These are phyloP conservation scores for Aspergillus quadrilineatus DNA, from an alignment of 2,329 filamentous ascomycete species.

Conservation along the genomic window DNA sequence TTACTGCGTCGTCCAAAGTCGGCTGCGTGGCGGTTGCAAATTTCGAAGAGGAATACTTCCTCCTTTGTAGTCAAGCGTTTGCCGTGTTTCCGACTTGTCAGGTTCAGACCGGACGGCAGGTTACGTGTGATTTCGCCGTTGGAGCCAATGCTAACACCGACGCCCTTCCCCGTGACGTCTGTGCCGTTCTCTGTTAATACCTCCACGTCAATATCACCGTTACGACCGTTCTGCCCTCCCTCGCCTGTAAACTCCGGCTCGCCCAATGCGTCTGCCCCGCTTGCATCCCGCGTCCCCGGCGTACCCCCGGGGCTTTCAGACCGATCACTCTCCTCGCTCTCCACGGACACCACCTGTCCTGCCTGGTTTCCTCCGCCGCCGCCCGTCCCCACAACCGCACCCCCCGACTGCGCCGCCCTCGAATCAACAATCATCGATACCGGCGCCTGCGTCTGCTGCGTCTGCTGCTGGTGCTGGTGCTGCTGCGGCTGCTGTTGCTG, in stretches of 20 bases:
- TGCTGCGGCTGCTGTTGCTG: slow-evolving; percentile 1
- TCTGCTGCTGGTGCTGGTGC: slow-evolving; percentile 8
- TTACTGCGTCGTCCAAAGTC: slow-evolving; percentile 43
- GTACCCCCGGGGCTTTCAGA: slow-evolving; percentile 14
- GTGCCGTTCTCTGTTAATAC: slow-evolving; percentile 5
- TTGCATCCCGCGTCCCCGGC: slow-evolving; percentile 11
- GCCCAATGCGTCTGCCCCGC: slow-evolving; percentile 11
- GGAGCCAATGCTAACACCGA: not conserved
- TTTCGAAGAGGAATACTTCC: slow-evolving; percentile 41
- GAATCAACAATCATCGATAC: slow-evolving; percentile 20
- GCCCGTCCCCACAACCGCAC: not conserved
- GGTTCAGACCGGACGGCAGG: slow-evolving; percentile 9
- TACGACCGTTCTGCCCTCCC: not conserved
- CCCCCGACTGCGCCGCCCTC: not conserved
- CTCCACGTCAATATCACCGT: slow-evolving; percentile 7
- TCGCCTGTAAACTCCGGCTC: slow-evolving; percentile 19
- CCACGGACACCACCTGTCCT: slow-evolving; percentile 13
- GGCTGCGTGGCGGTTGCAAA: slow-evolving; percentile 39
- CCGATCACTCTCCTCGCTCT: slow-evolving; percentile 19
- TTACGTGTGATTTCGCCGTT: not conserved
- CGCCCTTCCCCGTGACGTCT: slow-evolving; percentile 7
- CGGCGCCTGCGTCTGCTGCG: slow-evolving; percentile 11
- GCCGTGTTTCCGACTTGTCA: slow-evolving; percentile 33
- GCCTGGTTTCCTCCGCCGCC: not conserved
- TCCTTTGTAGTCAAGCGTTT: slow-evolving; percentile 42